phyloP scores from a whole-genome alignment of 2,329 filamentous ascomycete species.

The Aspergillus felis region DNA sequence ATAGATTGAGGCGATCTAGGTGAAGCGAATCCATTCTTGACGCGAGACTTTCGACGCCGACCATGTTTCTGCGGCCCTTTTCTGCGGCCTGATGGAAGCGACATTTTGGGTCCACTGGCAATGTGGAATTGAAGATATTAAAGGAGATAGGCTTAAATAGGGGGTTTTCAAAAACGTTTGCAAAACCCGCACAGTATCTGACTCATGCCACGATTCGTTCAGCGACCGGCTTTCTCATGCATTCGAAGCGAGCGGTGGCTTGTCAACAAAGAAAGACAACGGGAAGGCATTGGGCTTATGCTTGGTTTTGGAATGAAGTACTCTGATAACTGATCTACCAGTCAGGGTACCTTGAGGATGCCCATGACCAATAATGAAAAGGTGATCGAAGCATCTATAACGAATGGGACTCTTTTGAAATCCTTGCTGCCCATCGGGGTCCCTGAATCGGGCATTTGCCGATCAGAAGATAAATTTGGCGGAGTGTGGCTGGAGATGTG shows the following conservation, averaged over 20 bases:
- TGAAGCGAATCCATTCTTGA: constrained; percentile 4
- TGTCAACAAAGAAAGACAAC: background rate
- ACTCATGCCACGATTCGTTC: background rate
- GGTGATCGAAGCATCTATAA: background rate
- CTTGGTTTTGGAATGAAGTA: background rate
- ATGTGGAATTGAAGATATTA: background rate
- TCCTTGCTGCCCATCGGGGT: background rate
- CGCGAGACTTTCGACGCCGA: constrained; percentile 7
- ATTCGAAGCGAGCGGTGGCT: background rate
- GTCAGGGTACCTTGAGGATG: background rate
- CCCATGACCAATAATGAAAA: background rate
- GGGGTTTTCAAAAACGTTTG: background rate
- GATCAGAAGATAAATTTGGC: background rate
- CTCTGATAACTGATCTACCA: background rate
- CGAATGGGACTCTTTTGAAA: background rate
- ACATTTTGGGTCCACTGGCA: background rate
- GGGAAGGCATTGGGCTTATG: background rate
- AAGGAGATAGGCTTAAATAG: background rate
- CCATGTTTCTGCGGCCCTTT: constrained; percentile 6
- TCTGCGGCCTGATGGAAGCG: constrained; percentile 3
- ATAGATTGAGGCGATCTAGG: constrained; percentile 13
- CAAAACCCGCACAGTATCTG: background rate
- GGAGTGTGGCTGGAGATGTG: background rate
- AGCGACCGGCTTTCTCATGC: background rate
- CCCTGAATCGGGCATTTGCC: background rate